Evolutionary conservation across 176 grass and related monocot genomes (phyloP).

Genomic region (Puya raimondii): DNA sequence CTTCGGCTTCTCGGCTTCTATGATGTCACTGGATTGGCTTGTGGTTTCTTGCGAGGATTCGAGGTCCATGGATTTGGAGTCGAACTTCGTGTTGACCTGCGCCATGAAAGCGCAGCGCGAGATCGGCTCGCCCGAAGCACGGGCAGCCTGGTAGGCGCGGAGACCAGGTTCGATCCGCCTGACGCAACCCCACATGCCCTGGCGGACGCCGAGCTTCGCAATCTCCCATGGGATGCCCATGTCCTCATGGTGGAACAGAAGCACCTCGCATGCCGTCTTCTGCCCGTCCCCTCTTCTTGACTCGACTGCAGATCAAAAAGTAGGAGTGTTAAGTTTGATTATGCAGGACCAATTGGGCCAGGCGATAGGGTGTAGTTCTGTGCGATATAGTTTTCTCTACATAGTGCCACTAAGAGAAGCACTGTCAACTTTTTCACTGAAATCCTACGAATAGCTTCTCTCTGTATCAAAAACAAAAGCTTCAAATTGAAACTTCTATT

Average conservation of each 20-base stretch:
- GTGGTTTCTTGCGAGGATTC: neutral
- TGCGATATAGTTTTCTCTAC: no score
- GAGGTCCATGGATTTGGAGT: constrained; percentile 29
- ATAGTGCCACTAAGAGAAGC: neutral
- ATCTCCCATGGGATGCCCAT: constrained; percentile 94
- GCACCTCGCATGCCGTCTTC: constrained; percentile 84
- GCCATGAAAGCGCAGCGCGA: constrained; percentile 56
- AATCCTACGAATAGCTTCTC: neutral
- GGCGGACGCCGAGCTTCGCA: constrained; percentile 65
- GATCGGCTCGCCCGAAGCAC: constrained; percentile 33
- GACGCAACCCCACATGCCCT: constrained; percentile 92
- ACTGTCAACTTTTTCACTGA: neutral
- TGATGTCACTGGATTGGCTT: constrained; percentile 27
- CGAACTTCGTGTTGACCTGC: constrained; percentile 50
- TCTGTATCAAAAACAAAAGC: neutral
- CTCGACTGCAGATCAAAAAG: constrained; percentile 38
- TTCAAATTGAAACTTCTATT: no score
- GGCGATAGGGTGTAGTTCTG: no score
- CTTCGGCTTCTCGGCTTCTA: constrained; percentile 46
- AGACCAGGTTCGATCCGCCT: constrained; percentile 74
- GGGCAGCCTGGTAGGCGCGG: constrained; percentile 58
- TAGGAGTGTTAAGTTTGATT: neutral
- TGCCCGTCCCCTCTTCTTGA: constrained; percentile 63
- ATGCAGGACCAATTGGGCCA: no score
- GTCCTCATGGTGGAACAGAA: constrained; percentile 88